phyloP scores from a whole-genome alignment of 805 yeast species.

The Candida sithepensis region DNA sequence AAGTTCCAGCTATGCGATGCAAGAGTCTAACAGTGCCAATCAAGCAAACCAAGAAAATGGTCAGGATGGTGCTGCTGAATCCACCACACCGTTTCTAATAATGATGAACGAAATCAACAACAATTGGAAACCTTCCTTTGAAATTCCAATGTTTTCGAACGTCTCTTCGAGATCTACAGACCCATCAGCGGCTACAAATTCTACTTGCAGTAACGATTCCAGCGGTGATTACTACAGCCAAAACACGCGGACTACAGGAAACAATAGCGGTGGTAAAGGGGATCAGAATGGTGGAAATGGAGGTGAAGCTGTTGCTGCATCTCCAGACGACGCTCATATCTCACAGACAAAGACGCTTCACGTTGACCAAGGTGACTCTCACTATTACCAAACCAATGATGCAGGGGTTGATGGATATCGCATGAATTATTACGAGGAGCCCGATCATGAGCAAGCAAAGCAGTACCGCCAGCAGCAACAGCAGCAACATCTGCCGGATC shows the following conservation, averaged over 20 bases:
- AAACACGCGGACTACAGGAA: background rate
- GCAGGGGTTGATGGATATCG: background rate
- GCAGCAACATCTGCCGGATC: background rate
- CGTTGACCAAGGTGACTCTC: background rate
- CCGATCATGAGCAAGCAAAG: background rate
- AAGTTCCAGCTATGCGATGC: background rate
- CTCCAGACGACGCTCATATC: background rate
- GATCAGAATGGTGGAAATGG: background rate
- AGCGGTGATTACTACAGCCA: background rate
- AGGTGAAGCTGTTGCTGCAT: background rate
- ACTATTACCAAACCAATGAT: background rate
- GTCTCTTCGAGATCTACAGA: background rate
- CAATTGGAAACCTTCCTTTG: conserved; percentile 17
- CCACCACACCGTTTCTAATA: background rate
- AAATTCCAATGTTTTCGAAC: conserved; percentile 2
- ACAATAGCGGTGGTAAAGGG: background rate
- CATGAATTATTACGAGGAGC: background rate
- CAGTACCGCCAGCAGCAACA: background rate
- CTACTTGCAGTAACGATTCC: background rate
- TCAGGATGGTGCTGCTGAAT: background rate
- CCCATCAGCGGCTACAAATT: background rate
- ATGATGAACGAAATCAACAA: conserved; percentile 13
- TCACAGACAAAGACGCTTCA: background rate
- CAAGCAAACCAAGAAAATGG: background rate
- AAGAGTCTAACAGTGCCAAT: background rate